Base-by-base conservation (phyloP, 2,329 filamentous ascomycete genomes). In the Claviceps monticola region DNA sequence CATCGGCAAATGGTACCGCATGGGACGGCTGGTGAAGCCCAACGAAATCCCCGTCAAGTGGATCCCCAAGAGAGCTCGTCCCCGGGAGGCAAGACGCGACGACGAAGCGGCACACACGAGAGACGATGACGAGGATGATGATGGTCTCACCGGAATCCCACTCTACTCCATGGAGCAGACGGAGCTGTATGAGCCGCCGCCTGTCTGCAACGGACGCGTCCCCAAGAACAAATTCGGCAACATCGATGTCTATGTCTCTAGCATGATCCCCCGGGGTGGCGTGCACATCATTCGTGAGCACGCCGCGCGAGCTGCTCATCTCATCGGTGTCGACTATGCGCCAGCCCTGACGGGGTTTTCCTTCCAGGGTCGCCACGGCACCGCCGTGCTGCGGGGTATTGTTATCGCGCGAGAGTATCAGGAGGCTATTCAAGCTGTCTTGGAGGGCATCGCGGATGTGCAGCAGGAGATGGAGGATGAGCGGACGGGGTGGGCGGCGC, bases 151-250 rank as follows among this genome's bases (percentile, higher is more conserved):
- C 1, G 78, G 76, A 2, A 79, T 72, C 1, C 80, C 81, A 1
- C 66, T 84, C 1, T 86, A 79, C 60, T 80, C 73, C 0, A 63
- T 73, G 17, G 75, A 80, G 8, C 82, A 88, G 61, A 88, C 91
- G 0, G 78, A 84, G 14, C 55, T 83, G 0, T 97, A 95, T 65
- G 68, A 78, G 13, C 79, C 91, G 0, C 85, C 88, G 1, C 83
- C 88, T 0, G 83, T 97, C 1, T 72, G 86, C 3, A 70, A 82
- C 49, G 90, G 89, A 0, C 73, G 74, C 13, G 77, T 97, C 1
- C 91, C 93, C 0, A 91, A 88, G 68, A 98, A 98, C 63, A 83
- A 84, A 17, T 98, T 88, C 65, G 89, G 89, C 11, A 98, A 98
- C 62, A 83, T 97, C 54, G 93, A 97, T 61, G 78, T 95, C 41